Conservation (phyloP, 805 yeast genomes). For the Candida insectalens region DNA sequence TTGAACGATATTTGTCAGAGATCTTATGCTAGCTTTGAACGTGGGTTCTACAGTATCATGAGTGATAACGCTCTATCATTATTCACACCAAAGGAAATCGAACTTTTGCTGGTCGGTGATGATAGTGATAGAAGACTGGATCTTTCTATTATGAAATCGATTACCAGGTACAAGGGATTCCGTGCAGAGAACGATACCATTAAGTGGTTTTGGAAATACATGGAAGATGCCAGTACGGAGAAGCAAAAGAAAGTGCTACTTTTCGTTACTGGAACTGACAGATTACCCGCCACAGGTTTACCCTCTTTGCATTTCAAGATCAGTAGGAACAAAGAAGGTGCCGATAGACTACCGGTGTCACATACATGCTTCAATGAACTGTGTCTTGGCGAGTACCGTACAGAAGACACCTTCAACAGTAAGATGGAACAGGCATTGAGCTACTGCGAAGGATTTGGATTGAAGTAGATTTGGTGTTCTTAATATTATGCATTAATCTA, state of each 20-base stretch:
- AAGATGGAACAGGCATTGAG: slow-evolving; percentile 63
- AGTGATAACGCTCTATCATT: slow-evolving; percentile 75
- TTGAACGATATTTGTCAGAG: slow-evolving; percentile 42
- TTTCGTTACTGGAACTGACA: slow-evolving; percentile 85
- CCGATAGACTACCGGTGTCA: slow-evolving; percentile 60
- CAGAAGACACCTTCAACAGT: slow-evolving; percentile 39
- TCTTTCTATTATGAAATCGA: slow-evolving; percentile 51
- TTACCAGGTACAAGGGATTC: slow-evolving; percentile 72
- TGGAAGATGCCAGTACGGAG: slow-evolving; percentile 31
- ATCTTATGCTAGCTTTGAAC: slow-evolving; percentile 49
- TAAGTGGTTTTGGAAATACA: slow-evolving; percentile 83
- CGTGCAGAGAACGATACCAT: slow-evolving; percentile 30
- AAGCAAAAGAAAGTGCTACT: slow-evolving; percentile 56
- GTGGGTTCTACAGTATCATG: slow-evolving; percentile 68
- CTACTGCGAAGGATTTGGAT: slow-evolving; percentile 82
- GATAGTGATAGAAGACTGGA: slow-evolving; percentile 47
- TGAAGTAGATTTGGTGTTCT: slow-evolving; percentile 8
- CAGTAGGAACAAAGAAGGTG: slow-evolving; percentile 23
- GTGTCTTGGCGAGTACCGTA: slow-evolving; percentile 58
- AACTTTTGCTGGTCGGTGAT: slow-evolving; percentile 68
- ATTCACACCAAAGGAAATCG: slow-evolving; percentile 76
- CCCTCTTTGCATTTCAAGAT: slow-evolving; percentile 66
- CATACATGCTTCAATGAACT: slow-evolving; percentile 95
- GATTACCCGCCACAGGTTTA: slow-evolving; percentile 89
- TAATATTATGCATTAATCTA: background rate